These are phyloP conservation scores for Alternaria dauci DNA, from an alignment of 2,329 filamentous ascomycete genomes.

Conservation along the genomic window DNA sequence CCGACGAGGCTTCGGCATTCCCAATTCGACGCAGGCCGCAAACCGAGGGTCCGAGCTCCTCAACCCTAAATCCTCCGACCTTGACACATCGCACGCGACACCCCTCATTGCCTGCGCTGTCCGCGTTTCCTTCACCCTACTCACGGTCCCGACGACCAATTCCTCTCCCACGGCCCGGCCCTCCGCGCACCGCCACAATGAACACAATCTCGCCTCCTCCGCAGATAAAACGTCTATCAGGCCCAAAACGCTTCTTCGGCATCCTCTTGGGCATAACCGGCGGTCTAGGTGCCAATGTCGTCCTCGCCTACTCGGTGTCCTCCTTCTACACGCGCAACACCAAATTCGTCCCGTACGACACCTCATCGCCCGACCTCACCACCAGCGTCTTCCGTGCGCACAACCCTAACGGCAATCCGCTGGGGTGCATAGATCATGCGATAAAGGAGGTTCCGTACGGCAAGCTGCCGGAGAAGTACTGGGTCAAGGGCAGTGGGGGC, in stretches of 20 bases:
- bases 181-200: conserved; percentile 25
- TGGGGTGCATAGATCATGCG: conserved; percentile 49
- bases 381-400: conserved; percentile 33
- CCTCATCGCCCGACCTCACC: conserved; percentile 36
- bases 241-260: conserved; percentile 40
- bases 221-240: conserved; percentile 41
- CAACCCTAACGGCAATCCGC: conserved; percentile 48
- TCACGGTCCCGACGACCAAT: neutral
- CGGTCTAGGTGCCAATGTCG: conserved; percentile 39
- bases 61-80: conserved; percentile 16
- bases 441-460: conserved; percentile 47
- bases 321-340: conserved; percentile 48
- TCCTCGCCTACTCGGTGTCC: conserved; percentile 48
- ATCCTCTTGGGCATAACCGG: conserved; percentile 44
- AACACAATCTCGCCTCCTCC: conserved; percentile 49
- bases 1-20: conserved; percentile 21
- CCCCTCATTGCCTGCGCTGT: neutral
- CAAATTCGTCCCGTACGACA: conserved; percentile 48
- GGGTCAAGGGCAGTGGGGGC: conserved; percentile 17
- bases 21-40: conserved; percentile 15
- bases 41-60: conserved; percentile 25
- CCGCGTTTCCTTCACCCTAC: neutral
- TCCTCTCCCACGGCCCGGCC: neutral
- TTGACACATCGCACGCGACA: conserved; percentile 2
- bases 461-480: conserved; percentile 39